A percentile compares a stretch with the other conserved stretches of the same genome.
phyloP scores from a whole-genome alignment of 345 rosid species.

The Hevea brasiliensis region DNA sequence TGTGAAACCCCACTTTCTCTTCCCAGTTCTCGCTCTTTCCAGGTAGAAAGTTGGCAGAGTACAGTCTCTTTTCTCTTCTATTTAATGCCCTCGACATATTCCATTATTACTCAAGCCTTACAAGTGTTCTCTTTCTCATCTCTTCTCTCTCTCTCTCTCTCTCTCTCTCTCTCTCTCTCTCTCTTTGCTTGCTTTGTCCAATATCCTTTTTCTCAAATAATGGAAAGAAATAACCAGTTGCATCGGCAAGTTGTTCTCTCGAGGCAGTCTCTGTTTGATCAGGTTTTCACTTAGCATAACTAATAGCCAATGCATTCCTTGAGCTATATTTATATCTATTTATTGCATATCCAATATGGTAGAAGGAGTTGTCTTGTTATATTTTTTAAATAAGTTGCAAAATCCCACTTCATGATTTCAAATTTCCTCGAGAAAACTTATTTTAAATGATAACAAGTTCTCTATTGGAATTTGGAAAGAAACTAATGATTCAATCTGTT shows the following conservation, averaged over 20 bases:
- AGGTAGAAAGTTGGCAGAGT: slow-evolving; percentile 7
- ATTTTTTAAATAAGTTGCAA: not conserved
- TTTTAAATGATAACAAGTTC: not conserved
- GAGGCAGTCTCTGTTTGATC: slow-evolving; percentile 71
- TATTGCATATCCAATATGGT: not conserved
- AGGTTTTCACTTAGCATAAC: slow-evolving; percentile 33
- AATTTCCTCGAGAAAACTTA: not conserved
- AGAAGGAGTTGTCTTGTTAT: not conserved
- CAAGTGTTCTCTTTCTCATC: not conserved
- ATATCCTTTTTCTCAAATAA: slow-evolving; percentile 8
- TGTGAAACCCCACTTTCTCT: not conserved
- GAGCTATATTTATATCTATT: not conserved
- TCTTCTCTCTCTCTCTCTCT: not conserved
- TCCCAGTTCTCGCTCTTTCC: not conserved
- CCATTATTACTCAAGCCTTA: slow-evolving; percentile 12
- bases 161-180: not conserved
- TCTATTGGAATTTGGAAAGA: too few species aligned
- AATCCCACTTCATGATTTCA: not conserved
- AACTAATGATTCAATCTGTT: too few species aligned
- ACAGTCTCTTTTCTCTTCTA: slow-evolving; percentile 18
- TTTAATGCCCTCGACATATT: slow-evolving; percentile 24
- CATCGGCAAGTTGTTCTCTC: slow-evolving; percentile 48
- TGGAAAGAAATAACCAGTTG: slow-evolving; percentile 42
- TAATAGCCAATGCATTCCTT: not conserved
- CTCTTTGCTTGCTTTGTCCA: slow-evolving; percentile 8